phyloP scores from a whole-genome alignment of 2,329 filamentous ascomycete species.

The Fusarium anguioides region DNA sequence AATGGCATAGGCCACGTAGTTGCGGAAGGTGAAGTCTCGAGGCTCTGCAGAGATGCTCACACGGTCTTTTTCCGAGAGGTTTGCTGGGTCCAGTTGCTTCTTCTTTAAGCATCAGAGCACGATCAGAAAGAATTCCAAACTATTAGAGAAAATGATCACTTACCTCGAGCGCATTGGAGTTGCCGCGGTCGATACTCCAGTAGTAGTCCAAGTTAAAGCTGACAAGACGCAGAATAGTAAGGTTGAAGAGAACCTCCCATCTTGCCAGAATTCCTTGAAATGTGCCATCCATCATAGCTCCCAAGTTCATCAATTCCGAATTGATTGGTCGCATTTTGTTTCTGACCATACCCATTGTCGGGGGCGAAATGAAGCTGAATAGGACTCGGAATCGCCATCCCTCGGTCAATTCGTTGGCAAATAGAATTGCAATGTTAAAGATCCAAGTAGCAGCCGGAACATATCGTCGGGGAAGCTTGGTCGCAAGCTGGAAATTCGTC shows the following conservation, averaged over 20 bases:
- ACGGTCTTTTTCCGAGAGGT: slow-evolving; percentile 89
- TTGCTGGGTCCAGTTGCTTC: slow-evolving; percentile 91
- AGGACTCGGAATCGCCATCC: slow-evolving; percentile 81
- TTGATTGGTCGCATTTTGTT: slow-evolving; percentile 45
- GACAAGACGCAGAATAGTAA: slow-evolving; percentile 90
- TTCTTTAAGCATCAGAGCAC: slow-evolving; percentile 83
- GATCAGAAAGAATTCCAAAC: slow-evolving; percentile 11
- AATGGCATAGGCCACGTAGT: slow-evolving; percentile 88
- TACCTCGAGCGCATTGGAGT: slow-evolving; percentile 83
- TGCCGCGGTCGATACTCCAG: slow-evolving; percentile 80
- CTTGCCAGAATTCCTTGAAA: slow-evolving; percentile 85
- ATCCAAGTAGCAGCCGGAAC: slow-evolving; percentile 84
- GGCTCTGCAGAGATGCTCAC: slow-evolving; percentile 78
- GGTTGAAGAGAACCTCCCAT: slow-evolving; percentile 98
- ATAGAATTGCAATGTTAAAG: slow-evolving; percentile 87
- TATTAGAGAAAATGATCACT: slow-evolving; percentile 46
- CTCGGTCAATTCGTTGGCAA: slow-evolving; percentile 85
- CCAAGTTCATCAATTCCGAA: slow-evolving; percentile 67
- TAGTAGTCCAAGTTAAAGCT: slow-evolving; percentile 98
- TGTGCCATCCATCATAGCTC: slow-evolving; percentile 75
- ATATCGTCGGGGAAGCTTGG: slow-evolving; percentile 73
- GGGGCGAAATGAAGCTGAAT: slow-evolving; percentile 61
- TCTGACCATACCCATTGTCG: slow-evolving; percentile 47
- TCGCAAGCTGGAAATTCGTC: slow-evolving; percentile 84
- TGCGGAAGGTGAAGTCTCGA: slow-evolving; percentile 80